phyloP scores from a whole-genome alignment of 1,284 basidiomycete species.

The Leucoagaricus sp. region DNA sequence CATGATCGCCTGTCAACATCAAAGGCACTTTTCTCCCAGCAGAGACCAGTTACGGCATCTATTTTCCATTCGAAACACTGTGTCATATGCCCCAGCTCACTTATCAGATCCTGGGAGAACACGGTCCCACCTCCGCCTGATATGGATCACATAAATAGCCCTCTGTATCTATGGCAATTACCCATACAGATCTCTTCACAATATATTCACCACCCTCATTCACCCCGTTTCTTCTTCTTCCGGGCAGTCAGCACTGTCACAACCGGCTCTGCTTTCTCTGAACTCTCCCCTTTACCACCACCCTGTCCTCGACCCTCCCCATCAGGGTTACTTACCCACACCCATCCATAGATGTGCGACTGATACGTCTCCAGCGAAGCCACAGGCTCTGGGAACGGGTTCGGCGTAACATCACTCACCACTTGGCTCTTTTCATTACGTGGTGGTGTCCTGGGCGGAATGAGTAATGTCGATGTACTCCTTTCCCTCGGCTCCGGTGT shows the following conservation, averaged over 20 bases:
- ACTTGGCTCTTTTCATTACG: slow-evolving; percentile 24
- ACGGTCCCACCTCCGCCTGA: slow-evolving; percentile 1
- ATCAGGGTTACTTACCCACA: slow-evolving; percentile 49
- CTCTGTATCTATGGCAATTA: slow-evolving; percentile 14
- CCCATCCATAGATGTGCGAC: slow-evolving; percentile 55
- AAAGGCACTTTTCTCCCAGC: slow-evolving; percentile 11
- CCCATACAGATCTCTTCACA: slow-evolving; percentile 2
- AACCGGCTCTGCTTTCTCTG: slow-evolving; percentile 19
- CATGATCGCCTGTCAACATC: slow-evolving; percentile 11
- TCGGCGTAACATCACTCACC: slow-evolving; percentile 56
- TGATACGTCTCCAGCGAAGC: slow-evolving; percentile 60
- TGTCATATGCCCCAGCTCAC: slow-evolving; percentile 1
- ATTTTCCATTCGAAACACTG: slow-evolving; percentile 8
- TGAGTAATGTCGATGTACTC: slow-evolving; percentile 27
- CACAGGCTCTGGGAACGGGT: slow-evolving; percentile 65
- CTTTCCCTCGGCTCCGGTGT: slow-evolving; percentile 37
- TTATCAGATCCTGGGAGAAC: slow-evolving; percentile 6
- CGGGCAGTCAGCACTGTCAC: slow-evolving; percentile 62
- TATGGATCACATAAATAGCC: slow-evolving; percentile 9
- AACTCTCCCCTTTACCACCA: slow-evolving; percentile 16
- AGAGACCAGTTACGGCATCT: slow-evolving; percentile 8
- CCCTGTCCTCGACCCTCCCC: slow-evolving; percentile 24
- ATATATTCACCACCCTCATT: slow-evolving; percentile 22
- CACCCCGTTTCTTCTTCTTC: slow-evolving; percentile 58
- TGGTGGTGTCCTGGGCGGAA: slow-evolving; percentile 51